phyloP scores from a whole-genome alignment of 2,329 filamentous ascomycete genomes.

The Neobulgaria alba region DNA sequence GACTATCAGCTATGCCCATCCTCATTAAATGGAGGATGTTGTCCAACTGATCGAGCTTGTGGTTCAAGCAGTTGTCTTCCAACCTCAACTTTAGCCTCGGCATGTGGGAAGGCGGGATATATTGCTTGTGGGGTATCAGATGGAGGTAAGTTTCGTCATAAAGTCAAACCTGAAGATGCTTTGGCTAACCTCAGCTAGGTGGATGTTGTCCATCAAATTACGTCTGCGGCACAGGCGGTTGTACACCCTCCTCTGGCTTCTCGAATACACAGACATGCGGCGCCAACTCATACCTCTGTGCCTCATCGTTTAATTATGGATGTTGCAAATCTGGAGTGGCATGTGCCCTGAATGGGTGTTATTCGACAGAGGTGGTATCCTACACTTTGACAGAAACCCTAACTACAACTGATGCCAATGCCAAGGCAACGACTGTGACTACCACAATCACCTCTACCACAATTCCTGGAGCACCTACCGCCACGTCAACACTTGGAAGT shows the following conservation, averaged over 20 bases:
- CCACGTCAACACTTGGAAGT: conserved; percentile 10
- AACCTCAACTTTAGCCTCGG: conserved; percentile 15
- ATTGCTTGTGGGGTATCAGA: conserved; percentile 21
- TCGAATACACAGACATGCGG: conserved; percentile 36
- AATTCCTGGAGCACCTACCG: conserved; percentile 30
- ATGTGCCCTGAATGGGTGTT: conserved; percentile 41
- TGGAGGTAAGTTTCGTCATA: conserved; percentile 24
- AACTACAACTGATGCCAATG: conserved; percentile 38
- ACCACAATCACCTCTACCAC: conserved; percentile 30
- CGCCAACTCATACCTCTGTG: conserved; percentile 39
- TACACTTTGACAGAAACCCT: conserved; percentile 35
- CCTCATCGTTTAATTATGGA: conserved; percentile 41
- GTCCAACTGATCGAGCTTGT: conserved; percentile 39
- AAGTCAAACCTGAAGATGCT: neutral
- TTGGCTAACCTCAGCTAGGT: conserved; percentile 12
- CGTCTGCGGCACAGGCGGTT: conserved; percentile 37
- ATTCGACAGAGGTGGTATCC: conserved; percentile 38
- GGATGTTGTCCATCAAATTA: conserved; percentile 36
- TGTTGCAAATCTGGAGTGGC: conserved; percentile 44
- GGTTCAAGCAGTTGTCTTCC: conserved; percentile 35
- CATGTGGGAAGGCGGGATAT: conserved; percentile 21
- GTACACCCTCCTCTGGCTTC: conserved; percentile 36
- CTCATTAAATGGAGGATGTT: conserved; percentile 25
- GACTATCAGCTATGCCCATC: conserved; percentile 23
- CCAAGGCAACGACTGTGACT: conserved; percentile 33